Evolutionary conservation across 176 grass and related monocot genomes (phyloP).

Genomic region (Oryza rufipogon): DNA sequence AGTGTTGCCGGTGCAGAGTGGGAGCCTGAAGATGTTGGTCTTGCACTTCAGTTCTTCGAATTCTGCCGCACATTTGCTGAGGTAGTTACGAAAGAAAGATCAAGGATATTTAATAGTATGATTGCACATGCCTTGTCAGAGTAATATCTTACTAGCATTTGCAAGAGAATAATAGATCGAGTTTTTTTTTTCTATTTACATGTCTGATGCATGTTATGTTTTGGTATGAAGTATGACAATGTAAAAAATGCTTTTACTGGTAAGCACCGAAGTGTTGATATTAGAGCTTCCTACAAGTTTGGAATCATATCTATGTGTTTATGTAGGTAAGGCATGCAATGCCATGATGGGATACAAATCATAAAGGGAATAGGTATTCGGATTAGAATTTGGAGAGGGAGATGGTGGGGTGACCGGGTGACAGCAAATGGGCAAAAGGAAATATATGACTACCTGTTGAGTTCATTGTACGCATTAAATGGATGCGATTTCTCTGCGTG

Average conservation of each 20-base stretch:
- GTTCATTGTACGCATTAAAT: neutral
- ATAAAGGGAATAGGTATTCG: neutral
- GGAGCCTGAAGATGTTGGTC: slow-evolving; percentile 56
- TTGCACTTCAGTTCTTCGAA: slow-evolving; percentile 73
- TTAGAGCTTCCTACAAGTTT: slow-evolving; percentile 24
- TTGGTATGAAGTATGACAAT: neutral
- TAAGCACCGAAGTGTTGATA: neutral
- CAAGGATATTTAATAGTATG: slow-evolving; percentile 10
- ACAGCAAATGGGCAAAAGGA: neutral
- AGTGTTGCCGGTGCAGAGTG: slow-evolving; percentile 53
- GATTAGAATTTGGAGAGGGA: neutral
- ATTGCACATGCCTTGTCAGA: slow-evolving; percentile 29
- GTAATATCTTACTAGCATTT: neutral
- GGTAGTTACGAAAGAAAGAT: slow-evolving; percentile 48
- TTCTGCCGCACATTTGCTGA: slow-evolving; percentile 80
- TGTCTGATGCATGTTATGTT: neutral
- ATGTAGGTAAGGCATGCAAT: neutral
- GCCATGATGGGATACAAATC: slow-evolving; percentile 7
- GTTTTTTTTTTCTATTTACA: neutral
- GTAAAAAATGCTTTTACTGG: neutral
- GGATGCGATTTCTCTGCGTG: neutral
- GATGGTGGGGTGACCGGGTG: neutral
- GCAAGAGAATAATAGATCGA: neutral
- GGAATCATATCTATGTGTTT: neutral
- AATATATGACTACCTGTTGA: neutral